Base-by-base conservation (phyloP, 2,329 filamentous ascomycete genomes). In the Hymenoscyphus fructigenus region DNA sequence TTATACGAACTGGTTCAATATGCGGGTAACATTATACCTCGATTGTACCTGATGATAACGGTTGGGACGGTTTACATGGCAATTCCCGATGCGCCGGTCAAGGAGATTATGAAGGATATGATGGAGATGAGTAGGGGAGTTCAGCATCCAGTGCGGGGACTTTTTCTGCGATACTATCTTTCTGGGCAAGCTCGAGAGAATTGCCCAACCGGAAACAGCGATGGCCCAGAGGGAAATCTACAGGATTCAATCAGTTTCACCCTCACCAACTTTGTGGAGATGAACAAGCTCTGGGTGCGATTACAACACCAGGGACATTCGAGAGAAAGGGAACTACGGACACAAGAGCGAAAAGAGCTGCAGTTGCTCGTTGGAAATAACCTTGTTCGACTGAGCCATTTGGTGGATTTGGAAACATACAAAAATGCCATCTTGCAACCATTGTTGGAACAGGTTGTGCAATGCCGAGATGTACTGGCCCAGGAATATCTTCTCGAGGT, bases 101-200 rank as follows among this genome's bases (percentile, higher is more conserved):
- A 99, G 81, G 95, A 99, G 82, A 92, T 99, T 68, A 99, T 99
- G 95, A 99, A 99, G 80, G 95, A 99, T 78, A 99, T 99, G 95
- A 99, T 99, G 95, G 95, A 99, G 79, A 99, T 99, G 95, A 98
- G 93, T 79, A 87, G 95, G 68, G 95, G 95, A 64, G 93, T 99
- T 26, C 95, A 99, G 76, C 95, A 99, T 78, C 95, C 95, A 17
- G 93, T 97, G 68, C 91, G 95, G 65, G 95, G 95, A 20, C 83
- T 99, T 63, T 99, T 99, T 77, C 81, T 99, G 74, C 89, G 95
- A 75, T 99, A 99, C 79, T 99, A 97, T 76, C 85, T 99, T 60
- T 95, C 92, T 28, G 94, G 95, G 44, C 95, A 99, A 80, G 94
- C 95, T 47, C 86, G 95, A 74, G 95, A 99, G 78, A 88, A 88